Evolutionary conservation across 371 early-diverging fungal genomes (phyloP).

Genomic region (Apophysomyces variabilis): DNA sequence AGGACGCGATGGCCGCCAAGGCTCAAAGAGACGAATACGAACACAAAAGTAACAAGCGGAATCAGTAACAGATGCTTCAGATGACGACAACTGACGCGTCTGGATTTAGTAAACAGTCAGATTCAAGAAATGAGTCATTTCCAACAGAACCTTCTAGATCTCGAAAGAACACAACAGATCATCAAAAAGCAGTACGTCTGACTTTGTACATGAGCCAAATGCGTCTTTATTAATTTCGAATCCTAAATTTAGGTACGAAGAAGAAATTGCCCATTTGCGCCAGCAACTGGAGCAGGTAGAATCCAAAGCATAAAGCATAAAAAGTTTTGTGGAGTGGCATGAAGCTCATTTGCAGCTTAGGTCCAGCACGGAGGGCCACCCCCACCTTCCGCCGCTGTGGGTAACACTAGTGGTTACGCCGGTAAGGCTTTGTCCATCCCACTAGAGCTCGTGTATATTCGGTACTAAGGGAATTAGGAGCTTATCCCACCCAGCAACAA

Average conservation of each 20-base stretch:
- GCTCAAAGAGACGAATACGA: constrained; percentile 88
- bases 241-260: constrained; percentile 45
- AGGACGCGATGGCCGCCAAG: constrained; percentile 76
- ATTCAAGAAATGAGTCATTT: constrained; percentile 78
- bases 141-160: constrained; percentile 79
- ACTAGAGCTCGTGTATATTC: too few relatives aligned
- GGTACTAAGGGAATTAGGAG: neutral
- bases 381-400: constrained; percentile 11
- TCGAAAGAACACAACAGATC: constrained; percentile 78
- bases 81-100: constrained; percentile 7
- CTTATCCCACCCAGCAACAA: neutral
- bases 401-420: constrained; percentile 12
- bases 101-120: constrained; percentile 65
- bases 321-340: neutral
- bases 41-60: constrained; percentile 69
- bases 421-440: constrained; percentile 10
- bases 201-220: constrained; percentile 10
- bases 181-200: constrained; percentile 72
- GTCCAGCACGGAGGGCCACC: constrained; percentile 1
- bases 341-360: neutral
- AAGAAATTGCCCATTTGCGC: constrained; percentile 49
- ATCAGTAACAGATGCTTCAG: constrained; percentile 5
- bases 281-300: constrained; percentile 47
- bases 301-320: neutral
- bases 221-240: neutral